Base-by-base conservation (phyloP, 495 filamentous ascomycete genomes). In the Copromyces sp. region DNA sequence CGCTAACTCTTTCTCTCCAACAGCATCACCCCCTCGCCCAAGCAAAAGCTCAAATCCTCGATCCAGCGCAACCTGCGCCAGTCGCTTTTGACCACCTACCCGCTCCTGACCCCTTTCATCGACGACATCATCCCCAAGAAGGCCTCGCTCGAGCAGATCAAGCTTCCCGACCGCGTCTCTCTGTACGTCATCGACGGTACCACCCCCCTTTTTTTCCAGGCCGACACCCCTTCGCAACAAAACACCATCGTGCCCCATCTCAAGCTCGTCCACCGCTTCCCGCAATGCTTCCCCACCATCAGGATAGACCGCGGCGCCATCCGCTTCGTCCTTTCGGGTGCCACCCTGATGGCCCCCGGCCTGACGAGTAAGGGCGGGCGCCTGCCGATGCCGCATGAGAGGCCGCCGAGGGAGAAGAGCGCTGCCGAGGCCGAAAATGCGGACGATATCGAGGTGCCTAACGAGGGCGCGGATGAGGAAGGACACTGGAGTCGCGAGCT, bases 41-140 rank as follows among this genome's bases (percentile, higher is more conserved):
- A 95, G 82, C 92, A 93, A 74, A 99, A 98, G 87, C 93, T 99
- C 82, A 99, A 98, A 83, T 97, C 95, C 76, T 97, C 94, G 20
- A 93, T 92, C 53, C 94, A 97, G 83, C 93, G 95, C 74, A 89
- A 85, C 74, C 87, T 99, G 73, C 92, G 95, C 76, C 86, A 90
- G 72, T 92, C 92, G 76, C 84, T 98, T 76, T 82, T 93, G 74
- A 87, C 93, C 42, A 91, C 93, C 61, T 97, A 94, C 83, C 95
- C 95, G 2, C 86, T 92, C 17, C 92, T 98, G 70, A 90, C 89
- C 72, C 93, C 93, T 0, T 86, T 92, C 81, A 97, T 98, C 82
- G 95, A 99, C 79, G 93, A 96, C 78, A 91, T 99, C 71, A 87
- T 99, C 71, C 95, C 95, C 14, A 98, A 98, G 84, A 98, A 98